phyloP scores from a whole-genome alignment of 345 rosid genomes.

The Psidium guajava region DNA sequence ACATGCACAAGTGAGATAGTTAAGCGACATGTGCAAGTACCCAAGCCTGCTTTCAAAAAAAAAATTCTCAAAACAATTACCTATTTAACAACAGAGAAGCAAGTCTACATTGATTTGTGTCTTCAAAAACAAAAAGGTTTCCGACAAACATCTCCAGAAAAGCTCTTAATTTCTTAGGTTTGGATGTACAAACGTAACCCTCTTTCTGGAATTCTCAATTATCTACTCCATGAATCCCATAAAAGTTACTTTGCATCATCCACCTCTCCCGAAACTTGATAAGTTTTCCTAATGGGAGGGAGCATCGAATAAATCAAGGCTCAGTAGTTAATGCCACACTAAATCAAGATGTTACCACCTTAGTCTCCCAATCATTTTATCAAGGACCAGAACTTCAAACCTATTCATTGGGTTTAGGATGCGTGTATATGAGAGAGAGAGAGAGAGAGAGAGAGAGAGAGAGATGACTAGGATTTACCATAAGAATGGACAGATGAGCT shows the following conservation, averaged over 20 bases:
- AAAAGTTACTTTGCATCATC: neutral
- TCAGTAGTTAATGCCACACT: neutral
- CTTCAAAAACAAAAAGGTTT: neutral
- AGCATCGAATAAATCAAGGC: neutral
- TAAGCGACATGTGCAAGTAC: neutral
- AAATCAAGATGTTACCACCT: neutral
- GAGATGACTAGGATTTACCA: conserved; percentile 17
- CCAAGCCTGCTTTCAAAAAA: neutral
- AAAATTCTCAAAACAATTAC: neutral
- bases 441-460: neutral
- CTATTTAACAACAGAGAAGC: neutral
- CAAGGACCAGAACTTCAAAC: neutral
- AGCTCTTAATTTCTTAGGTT: neutral
- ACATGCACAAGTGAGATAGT: neutral
- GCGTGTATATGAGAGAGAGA: neutral
- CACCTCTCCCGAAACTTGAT: neutral
- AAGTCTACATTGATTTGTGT: neutral
- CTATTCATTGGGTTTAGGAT: neutral
- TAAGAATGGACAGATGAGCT: conserved; percentile 54
- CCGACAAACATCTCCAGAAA: neutral
- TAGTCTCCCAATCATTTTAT: neutral
- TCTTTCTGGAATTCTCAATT: neutral
- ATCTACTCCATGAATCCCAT: neutral
- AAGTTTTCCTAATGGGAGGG: neutral
- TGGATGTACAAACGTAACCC: neutral